Evolutionary conservation across 768 basidiomycete genomes (phyloP).

Genomic region (Artomyces pyxidatus): DNA sequence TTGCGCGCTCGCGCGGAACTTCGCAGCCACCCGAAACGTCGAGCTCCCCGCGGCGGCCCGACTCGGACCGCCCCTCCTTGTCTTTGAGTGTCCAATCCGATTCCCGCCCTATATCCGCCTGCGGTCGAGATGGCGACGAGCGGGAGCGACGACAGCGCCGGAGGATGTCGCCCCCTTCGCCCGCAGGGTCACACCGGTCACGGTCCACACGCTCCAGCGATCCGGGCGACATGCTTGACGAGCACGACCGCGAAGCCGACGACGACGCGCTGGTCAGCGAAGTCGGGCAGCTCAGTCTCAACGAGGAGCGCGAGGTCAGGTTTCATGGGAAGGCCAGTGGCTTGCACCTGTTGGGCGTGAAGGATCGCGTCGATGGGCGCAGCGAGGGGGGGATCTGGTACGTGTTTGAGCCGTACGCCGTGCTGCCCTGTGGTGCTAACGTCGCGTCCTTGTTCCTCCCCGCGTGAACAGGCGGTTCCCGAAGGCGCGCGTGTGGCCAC

Average conservation of each 20-base stretch:
- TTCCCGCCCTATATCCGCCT: background rate
- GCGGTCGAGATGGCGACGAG: too few relatives aligned
- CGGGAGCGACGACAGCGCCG: background rate
- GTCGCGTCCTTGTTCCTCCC: slow-evolving; percentile 10
- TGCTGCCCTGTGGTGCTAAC: slow-evolving; percentile 4
- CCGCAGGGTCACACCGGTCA: slow-evolving; percentile 7
- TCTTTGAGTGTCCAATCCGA: slow-evolving; percentile 1
- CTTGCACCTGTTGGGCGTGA: slow-evolving; percentile 59
- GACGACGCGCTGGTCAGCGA: slow-evolving; percentile 54
- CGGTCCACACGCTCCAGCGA: slow-evolving; percentile 3
- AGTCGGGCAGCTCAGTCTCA: slow-evolving; percentile 78
- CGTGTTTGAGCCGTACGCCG: slow-evolving; percentile 19
- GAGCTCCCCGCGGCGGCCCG: slow-evolving; percentile 8
- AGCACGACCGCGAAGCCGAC: slow-evolving; percentile 19
- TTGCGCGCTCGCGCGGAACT: slow-evolving; percentile 21
- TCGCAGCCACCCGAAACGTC: too few relatives aligned
- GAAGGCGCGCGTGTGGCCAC: slow-evolving; percentile 85
- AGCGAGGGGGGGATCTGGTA: slow-evolving; percentile 75
- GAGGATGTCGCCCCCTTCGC: slow-evolving; percentile 5
- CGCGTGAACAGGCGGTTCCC: slow-evolving; percentile 61
- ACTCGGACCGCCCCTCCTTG: slow-evolving; percentile 3
- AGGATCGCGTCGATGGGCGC: slow-evolving; percentile 52
- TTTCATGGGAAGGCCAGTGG: slow-evolving; percentile 86
- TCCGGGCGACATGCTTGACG: slow-evolving; percentile 8
- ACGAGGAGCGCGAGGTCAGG: slow-evolving; percentile 79